Base-by-base conservation (phyloP, 2,329 filamentous ascomycete species). In the Peltaster fructicola region DNA sequence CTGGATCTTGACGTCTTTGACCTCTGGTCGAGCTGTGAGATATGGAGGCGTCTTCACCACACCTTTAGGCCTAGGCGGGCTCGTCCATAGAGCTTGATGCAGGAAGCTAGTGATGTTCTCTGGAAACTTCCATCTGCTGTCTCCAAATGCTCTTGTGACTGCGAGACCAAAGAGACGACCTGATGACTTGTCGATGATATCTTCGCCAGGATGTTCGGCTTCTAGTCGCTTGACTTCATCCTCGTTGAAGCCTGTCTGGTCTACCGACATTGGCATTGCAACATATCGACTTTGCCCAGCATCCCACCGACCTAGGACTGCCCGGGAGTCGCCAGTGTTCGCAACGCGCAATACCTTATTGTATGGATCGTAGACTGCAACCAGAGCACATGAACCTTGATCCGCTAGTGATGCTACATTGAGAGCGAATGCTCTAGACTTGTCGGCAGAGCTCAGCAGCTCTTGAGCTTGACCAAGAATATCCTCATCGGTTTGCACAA, bases 41-140 rank as follows among this genome's bases (percentile, higher is more conserved):
- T 79, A 79, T 0, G 74, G 73, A 3, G 70, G 72, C 1, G 68
- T 65, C 25, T 53, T 45, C 40, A 36, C 38, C 29, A 35, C 46
- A 9, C 37, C 45, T 8, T 54, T 48, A 2, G 63, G 59, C 1
- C 56, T 48, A 0, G 55, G 55, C 2, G 30, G 21, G n/a, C 57
- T 56, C 22, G 61, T 64, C 41, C 54, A 65, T 47, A 57, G 68
- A 24, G 56, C 54, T 29, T 45, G 39, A 33, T 56, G 52, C 10
- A 59, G 48, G 3, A 53, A 44, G 16, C 50, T 42, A 29, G 63
- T 53, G 5, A 65, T 46, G 3, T 60, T 53, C 8, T 59, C 40
- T 4, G 63, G 44, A 68, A 70, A 77, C 43, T 79, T 79, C 68
- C 68, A 76, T 30, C 64, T 57, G 24, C 63, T 57, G 41, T 79